Evolutionary conservation across 495 filamentous ascomycete species (phyloP).

Genomic region (Penicillium desertorum): DNA sequence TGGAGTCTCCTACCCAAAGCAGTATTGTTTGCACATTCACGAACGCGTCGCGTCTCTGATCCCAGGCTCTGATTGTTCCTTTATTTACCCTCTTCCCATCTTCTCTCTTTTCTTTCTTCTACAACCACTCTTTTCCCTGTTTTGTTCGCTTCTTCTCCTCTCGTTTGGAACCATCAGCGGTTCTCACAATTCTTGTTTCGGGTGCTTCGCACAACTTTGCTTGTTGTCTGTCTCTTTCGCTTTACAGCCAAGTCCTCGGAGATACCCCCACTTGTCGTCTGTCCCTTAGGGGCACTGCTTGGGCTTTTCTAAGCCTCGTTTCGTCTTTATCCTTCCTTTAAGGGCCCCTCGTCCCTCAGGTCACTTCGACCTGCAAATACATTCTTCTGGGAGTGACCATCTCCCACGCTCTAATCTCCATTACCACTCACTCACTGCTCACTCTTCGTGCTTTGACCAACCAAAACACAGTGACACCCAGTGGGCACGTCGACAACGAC

Average conservation of each 20-base stretch:
- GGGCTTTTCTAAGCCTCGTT: not conserved
- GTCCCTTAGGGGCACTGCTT: not conserved
- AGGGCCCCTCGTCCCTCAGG: not conserved
- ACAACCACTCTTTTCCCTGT: not conserved
- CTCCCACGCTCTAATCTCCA: not conserved
- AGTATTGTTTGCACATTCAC: not conserved
- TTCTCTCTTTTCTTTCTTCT: not conserved
- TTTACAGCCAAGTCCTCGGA: not conserved
- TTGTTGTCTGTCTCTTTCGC: not conserved
- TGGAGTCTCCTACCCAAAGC: not conserved
- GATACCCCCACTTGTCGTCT: not conserved
- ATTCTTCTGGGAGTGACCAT: not conserved
- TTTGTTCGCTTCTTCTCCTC: not conserved
- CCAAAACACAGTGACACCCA: not conserved
- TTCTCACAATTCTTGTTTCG: not conserved
- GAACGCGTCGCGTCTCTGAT: not conserved
- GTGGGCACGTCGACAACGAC: not conserved
- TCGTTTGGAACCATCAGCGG: not conserved
- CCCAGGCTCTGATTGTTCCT: not conserved
- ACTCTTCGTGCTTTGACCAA: not conserved
- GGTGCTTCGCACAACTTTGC: not conserved
- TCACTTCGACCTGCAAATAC: not conserved
- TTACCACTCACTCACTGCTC: not conserved
- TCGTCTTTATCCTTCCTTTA: not conserved
- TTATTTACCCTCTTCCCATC: not conserved